Base-by-base conservation (phyloP, 1,139 yeast genomes). In the Yamadazyma kanchanaburiensis region DNA sequence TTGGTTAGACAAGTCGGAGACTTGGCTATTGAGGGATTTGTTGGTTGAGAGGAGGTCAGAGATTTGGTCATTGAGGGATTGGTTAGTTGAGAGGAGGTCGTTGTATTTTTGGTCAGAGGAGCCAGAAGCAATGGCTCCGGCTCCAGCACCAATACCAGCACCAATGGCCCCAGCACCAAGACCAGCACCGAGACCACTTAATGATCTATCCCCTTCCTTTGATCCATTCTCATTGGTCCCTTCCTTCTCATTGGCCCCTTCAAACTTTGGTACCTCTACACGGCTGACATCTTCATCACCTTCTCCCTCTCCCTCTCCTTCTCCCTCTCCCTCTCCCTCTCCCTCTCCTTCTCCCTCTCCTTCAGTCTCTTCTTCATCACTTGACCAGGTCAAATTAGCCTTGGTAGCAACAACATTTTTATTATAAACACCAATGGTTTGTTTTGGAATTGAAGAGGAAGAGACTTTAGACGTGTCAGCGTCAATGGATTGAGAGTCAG, bases 331-430 rank as follows among this genome's bases (percentile, higher is more conserved):
- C 7, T 26, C 20, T 10, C 30, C 33, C 15, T n/a, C 9, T 8
- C 23, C 16, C 6, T 21, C 26, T 7, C 27, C 26, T 9, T 35
- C 35, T 4, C 26, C 32, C 4, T 34, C 41, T n/a, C 40, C 46
- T 10, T 7, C 10, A 6, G 38, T 48, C 20, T 50, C 55, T 33
- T 80, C 89, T 42, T 83, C 94, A 39, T 81, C 94, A 37, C 85
- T 80, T 5, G 89, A 80, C 89, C 94, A 86, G 4, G 86, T 76
- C 46, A 86, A 64, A 34, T 80, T 77, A 2, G 94, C 85, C 50
- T 80, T 82, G 21, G 81, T 74, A 1, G 95, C 94, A 8, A 84
- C 77, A 4, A 86, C 78, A 3, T 80, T 78, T 7, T 79, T 71
- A 10, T 83, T 58, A 39, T 80, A 84, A 21, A 66, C 51, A 5